phyloP scores from a whole-genome alignment of 2,329 filamentous ascomycete species.

The Aspergillus terreus region DNA sequence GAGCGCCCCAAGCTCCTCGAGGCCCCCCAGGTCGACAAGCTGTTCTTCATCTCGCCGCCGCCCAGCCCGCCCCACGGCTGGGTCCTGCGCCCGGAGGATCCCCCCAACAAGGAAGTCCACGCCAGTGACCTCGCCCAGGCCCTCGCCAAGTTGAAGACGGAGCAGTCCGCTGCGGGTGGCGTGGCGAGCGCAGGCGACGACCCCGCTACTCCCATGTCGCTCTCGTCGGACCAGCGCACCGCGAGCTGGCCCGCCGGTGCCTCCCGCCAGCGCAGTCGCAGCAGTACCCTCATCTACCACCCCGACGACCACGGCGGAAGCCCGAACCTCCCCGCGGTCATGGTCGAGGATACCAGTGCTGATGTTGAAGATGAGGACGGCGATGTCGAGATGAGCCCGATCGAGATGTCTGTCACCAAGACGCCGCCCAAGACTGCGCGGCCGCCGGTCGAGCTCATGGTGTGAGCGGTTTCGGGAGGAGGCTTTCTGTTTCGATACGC shows the following conservation, averaged over 20 bases:
- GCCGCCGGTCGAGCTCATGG: constrained; percentile 57
- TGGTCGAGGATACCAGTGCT: constrained; percentile 58
- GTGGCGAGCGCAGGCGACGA: constrained; percentile 11
- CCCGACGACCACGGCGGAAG: constrained; percentile 60
- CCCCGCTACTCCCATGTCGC: constrained; percentile 33
- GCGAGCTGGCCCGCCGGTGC: constrained; percentile 27
- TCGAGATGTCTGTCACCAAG: constrained; percentile 42
- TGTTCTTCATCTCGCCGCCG: constrained; percentile 65
- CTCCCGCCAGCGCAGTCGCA: constrained; percentile 43
- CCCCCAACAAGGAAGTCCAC: constrained; percentile 64
- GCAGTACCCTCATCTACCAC: constrained; percentile 60
- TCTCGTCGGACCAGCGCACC: constrained; percentile 30
- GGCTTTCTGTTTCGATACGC: background rate
- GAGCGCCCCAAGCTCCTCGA: constrained; percentile 47
- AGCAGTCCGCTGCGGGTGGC: constrained; percentile 15
- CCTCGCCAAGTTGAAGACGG: constrained; percentile 47
- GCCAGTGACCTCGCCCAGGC: constrained; percentile 59
- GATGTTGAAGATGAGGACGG: constrained; percentile 40
- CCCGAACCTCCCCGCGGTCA: constrained; percentile 58
- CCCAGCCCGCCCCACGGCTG: constrained; percentile 63
- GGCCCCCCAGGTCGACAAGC: constrained; percentile 56
- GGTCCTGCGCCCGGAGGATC: constrained; percentile 60
- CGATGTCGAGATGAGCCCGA: constrained; percentile 41
- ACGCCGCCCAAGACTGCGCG: constrained; percentile 51
- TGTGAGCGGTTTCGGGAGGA: constrained; percentile 18